phyloP scores from a whole-genome alignment of 768 basidiomycete genomes.

The Suillus subluteus region DNA sequence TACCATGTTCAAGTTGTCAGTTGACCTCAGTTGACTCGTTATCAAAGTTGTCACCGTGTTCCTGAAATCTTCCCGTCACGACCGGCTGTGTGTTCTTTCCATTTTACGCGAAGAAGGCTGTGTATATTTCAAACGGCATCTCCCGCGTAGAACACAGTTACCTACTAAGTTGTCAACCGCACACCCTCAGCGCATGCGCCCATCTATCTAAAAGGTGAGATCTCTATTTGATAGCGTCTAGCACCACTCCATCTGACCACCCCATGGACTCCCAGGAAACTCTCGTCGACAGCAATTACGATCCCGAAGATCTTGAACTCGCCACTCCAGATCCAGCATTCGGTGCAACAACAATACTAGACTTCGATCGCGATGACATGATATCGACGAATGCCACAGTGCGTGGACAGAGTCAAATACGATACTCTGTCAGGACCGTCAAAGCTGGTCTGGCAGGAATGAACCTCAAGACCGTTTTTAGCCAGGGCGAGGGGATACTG shows the following conservation, averaged over 20 bases:
- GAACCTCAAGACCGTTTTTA: slow-evolving; percentile 3
- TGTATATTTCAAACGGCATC: neutral
- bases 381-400: slow-evolving; percentile 4
- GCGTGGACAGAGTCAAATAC: neutral
- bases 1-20: neutral
- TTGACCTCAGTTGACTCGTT: neutral
- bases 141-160: neutral
- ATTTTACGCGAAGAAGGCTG: neutral
- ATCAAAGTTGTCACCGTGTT: neutral
- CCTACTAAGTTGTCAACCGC: neutral
- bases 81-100: neutral
- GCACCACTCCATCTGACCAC: neutral
- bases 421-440: slow-evolving; percentile 4
- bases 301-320: neutral
- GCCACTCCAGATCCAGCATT: neutral
- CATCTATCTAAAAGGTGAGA: neutral
- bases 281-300: neutral
- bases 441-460: neutral
- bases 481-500: slow-evolving; percentile 8
- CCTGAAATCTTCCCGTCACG: neutral
- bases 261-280: slow-evolving; percentile 1
- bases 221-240: neutral
- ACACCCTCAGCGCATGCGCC: no score
- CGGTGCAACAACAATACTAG: slow-evolving; percentile 3
- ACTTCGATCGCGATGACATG: slow-evolving; percentile 11